Evolutionary conservation across 257 asterid genomes (phyloP).

Genomic region (Penstemon davidsonii): DNA sequence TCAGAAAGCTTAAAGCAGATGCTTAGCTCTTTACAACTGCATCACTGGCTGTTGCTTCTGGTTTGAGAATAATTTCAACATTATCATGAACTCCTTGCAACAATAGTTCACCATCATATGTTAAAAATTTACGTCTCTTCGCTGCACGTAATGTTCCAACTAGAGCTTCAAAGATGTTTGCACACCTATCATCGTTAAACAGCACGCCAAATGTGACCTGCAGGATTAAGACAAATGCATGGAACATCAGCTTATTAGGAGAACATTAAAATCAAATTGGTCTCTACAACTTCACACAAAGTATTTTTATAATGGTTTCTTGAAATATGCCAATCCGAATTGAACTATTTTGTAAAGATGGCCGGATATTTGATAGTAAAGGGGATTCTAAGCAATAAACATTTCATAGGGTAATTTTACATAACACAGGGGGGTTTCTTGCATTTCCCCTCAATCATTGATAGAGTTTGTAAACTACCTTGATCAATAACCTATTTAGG

Average conservation of each 20-base stretch:
- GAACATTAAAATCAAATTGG: background rate
- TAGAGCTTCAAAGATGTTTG: conserved; percentile 94
- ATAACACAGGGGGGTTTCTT: background rate
- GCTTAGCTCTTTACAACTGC: conserved; percentile 31
- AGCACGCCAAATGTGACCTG: conserved; percentile 94
- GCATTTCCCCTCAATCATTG: background rate
- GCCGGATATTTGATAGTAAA: too few relatives aligned
- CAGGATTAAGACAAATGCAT: conserved; percentile 25
- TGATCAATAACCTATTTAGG: background rate
- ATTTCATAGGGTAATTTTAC: background rate
- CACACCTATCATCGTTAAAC: conserved; percentile 84
- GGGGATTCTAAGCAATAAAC: background rate
- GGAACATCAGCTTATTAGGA: background rate
- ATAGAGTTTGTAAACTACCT: background rate
- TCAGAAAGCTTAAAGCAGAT: background rate
- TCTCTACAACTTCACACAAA: background rate
- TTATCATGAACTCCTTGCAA: conserved; percentile 97
- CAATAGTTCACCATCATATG: conserved; percentile 90
- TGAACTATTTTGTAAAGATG: too few relatives aligned
- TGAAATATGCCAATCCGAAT: background rate
- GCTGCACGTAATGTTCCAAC: conserved; percentile 98
- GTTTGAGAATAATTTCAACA: conserved; percentile 73
- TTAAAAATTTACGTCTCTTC: conserved; percentile 70
- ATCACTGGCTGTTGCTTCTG: conserved; percentile 49
- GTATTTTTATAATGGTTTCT: background rate